Base-by-base conservation (phyloP, 2,329 filamentous ascomycete species). In the Cladorrhinum sp. region DNA sequence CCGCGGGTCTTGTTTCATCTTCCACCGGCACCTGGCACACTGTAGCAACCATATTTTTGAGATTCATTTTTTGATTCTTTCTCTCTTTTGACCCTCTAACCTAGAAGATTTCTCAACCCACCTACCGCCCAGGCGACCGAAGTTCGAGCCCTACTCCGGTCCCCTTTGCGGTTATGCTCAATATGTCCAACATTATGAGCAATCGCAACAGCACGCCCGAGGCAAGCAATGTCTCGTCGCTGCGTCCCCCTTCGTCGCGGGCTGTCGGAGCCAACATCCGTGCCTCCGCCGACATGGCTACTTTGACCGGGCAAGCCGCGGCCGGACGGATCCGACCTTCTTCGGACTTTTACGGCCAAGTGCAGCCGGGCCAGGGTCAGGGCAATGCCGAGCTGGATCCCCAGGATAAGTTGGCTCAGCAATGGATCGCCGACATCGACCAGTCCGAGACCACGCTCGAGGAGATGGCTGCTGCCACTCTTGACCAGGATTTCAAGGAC, bases 401-500 rank as follows among this genome's bases (percentile, higher is more conserved):
- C 9, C 88, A 95, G 74, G 95, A 98, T 74, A 93, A 93, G 76
- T 90, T 93, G 66, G 92, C 93, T 55, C 93, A 97, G 79, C 93
- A 99, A 77, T 99, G 95, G 95, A 93, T 99, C 70, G 92, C 93
- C 59, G 95, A 99, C 71, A 98, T 99, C 68, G 95, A 99, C 74
- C 93, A 98, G 75, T 97, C 97, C 71, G 95, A 99, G 81, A 96
- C 88, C n/a, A 99, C 95, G 1, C 78, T 99, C 71, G 95, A 98
- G 76, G 95, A 99, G 75, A 99, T 99, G 95, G 95, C 95, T 49
- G 93, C 93, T 29, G 95, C 95, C 25, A 98, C 95, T n/a, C 81
- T 98, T 58, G 95, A 99, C 73, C 95, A 99, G 79, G 95, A 99
- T 73, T 99, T 99, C 82, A 99, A 99, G 79, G 95, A 98, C 76